phyloP scores from a whole-genome alignment of 2,329 filamentous ascomycete species.

The Colletotrichum simmondsii region DNA sequence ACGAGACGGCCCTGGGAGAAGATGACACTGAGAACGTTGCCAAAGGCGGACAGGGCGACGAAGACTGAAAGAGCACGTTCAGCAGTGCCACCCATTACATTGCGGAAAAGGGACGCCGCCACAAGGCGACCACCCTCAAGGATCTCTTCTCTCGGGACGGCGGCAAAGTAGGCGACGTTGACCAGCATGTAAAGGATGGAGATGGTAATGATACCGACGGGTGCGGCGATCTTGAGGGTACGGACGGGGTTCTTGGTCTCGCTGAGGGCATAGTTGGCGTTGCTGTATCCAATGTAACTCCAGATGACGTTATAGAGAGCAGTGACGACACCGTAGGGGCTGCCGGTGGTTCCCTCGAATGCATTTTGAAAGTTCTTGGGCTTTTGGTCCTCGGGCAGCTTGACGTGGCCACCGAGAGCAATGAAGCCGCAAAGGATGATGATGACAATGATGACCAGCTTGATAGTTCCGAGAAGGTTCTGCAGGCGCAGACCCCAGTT shows the following conservation, averaged over 20 bases:
- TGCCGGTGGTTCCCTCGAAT: constrained; percentile 74
- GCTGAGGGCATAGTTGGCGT: constrained; percentile 73
- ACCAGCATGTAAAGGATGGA: constrained; percentile 73
- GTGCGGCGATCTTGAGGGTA: constrained; percentile 74
- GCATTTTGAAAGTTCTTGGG: constrained; percentile 72
- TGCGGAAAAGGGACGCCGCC: constrained; percentile 65
- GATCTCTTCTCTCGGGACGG: constrained; percentile 64
- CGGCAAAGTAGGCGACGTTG: constrained; percentile 75
- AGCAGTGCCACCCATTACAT: constrained; percentile 63
- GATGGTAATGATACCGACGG: constrained; percentile 67
- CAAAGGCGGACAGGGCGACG: constrained; percentile 74
- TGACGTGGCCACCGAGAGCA: constrained; percentile 70
- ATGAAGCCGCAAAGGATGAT: constrained; percentile 73
- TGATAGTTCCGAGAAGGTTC: constrained; percentile 73
- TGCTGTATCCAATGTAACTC: constrained; percentile 76
- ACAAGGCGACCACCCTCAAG: constrained; percentile 61
- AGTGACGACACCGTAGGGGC: constrained; percentile 74
- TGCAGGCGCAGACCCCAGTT: constrained; percentile 76
- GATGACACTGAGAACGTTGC: constrained; percentile 75
- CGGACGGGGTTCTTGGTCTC: constrained; percentile 74
- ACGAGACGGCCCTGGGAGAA: constrained; percentile 76
- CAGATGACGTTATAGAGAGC: constrained; percentile 79
- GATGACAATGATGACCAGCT: constrained; percentile 72
- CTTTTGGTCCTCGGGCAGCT: constrained; percentile 60
- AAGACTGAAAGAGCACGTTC: constrained; percentile 72